Base-by-base conservation (phyloP, 2,329 filamentous ascomycete species). In the Grosmannia serpens region DNA sequence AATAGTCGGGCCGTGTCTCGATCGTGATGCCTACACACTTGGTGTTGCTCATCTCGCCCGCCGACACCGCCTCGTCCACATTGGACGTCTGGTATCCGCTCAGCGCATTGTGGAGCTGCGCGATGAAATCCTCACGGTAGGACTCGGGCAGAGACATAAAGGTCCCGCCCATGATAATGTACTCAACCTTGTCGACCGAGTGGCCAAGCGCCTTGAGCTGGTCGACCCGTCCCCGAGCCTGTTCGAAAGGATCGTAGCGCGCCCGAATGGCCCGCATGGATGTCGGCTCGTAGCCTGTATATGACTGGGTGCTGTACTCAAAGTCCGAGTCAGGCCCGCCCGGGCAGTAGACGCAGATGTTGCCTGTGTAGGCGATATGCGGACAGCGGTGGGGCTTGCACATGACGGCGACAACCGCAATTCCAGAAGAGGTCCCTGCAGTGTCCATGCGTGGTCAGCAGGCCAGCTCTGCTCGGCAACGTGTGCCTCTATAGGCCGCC, bases 11-110 rank as follows among this genome's bases (percentile, higher is more conserved):
- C 38, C 94, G 80, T 4, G 94, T 99, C 75, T 99, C 94, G 67
- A 99, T 99, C 1, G 94, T 99, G 68, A 99, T 97, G 57, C 94
- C 94, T 15, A 99, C 94, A 67, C 94, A 99, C 71, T 99, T 99
- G 70, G 92, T 62, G 67, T 91, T 95, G 70, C 91, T 96, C 88
- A 96, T 94, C 74, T 96, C 91, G 56, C 91, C 91, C 1, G 92
- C 91, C 65, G 88, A 83, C 24, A 99, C 94, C 0, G 94, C 91
- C 73, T 99, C 94, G 66, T 99, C 92, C 15, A 99, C 94, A 62
- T 95, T 89, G 49, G 85, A 87, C 0, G 91, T 95, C 67, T 95
- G 90, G 70, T 99, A 99, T 9, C 94, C 94, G 64, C 91, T 96
- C 9, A 99, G 82, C 1, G 94, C 94, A 69, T 99, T 99, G 75